phyloP scores from a whole-genome alignment of 2,329 filamentous ascomycete genomes.

The Diaporthe sp. region DNA sequence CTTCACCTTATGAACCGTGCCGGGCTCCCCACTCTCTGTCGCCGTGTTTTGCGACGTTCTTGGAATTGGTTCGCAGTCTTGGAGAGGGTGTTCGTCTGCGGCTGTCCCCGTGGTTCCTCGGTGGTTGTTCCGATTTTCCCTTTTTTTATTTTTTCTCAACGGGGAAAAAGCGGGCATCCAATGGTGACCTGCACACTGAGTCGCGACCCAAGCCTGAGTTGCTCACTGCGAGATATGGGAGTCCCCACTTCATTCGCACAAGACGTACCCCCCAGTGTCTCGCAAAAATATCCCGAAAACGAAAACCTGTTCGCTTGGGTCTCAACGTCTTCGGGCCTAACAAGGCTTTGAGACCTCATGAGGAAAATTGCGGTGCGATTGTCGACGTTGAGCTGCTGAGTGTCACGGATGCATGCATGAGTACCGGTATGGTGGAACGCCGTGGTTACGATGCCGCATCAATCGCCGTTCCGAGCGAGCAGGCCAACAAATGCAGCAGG shows the following conservation, averaged over 20 bases:
- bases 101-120: neutral
- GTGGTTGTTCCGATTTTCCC: neutral
- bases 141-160: neutral
- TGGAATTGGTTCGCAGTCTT: neutral
- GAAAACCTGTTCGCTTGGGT: neutral
- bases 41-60: too few relatives aligned
- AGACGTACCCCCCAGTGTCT: neutral
- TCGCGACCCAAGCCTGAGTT: conserved; percentile 21
- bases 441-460: neutral
- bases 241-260: conserved; percentile 8
- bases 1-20: neutral
- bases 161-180: conserved; percentile 12
- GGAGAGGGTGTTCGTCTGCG: neutral
- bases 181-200: conserved; percentile 18
- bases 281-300: neutral
- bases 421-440: neutral
- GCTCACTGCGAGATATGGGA: conserved; percentile 1
- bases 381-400: neutral
- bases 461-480: neutral
- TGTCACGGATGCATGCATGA: neutral
- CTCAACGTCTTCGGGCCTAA: neutral
- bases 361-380: too few relatives aligned
- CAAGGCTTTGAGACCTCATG: neutral
- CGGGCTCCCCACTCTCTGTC: neutral
- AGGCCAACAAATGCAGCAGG: neutral